phyloP scores from a whole-genome alignment of 2,329 filamentous ascomycete species.

The Mollisia scopiformis region DNA sequence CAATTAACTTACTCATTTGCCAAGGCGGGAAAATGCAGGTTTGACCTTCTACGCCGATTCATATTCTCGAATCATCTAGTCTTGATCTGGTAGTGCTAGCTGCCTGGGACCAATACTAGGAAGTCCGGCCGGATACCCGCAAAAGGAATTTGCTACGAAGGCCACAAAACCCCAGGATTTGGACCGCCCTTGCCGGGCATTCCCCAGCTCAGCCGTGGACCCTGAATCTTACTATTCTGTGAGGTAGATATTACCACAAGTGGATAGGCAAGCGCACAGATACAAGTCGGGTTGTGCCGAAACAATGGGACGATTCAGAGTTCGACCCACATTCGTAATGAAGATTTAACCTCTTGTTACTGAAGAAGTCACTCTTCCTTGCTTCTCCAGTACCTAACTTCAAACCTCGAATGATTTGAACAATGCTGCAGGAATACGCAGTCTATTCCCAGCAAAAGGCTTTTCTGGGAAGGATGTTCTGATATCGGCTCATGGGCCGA shows the following conservation, averaged over 20 bases:
- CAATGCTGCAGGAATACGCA: background rate
- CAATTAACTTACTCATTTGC: background rate
- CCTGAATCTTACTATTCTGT: no score
- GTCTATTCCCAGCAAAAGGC: background rate
- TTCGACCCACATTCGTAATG: background rate
- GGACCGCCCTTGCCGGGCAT: background rate
- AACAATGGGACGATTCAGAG: background rate
- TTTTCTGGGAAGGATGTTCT: background rate
- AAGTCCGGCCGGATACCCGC: background rate
- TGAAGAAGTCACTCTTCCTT: background rate
- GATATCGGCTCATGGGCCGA: background rate
- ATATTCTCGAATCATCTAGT: background rate
- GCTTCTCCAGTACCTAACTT: background rate
- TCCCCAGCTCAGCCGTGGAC: background rate
- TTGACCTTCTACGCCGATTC: background rate
- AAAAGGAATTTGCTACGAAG: background rate
- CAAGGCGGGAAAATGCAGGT: no score
- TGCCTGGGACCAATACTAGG: background rate
- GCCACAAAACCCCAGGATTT: background rate
- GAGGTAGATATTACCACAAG: no score
- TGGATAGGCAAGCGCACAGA: background rate
- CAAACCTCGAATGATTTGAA: background rate
- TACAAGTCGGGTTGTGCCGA: background rate
- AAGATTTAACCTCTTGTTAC: background rate
- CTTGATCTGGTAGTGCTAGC: background rate